phyloP scores from a whole-genome alignment of 192 early-diverging fungal genomes.

The Coemansia sp. region DNA sequence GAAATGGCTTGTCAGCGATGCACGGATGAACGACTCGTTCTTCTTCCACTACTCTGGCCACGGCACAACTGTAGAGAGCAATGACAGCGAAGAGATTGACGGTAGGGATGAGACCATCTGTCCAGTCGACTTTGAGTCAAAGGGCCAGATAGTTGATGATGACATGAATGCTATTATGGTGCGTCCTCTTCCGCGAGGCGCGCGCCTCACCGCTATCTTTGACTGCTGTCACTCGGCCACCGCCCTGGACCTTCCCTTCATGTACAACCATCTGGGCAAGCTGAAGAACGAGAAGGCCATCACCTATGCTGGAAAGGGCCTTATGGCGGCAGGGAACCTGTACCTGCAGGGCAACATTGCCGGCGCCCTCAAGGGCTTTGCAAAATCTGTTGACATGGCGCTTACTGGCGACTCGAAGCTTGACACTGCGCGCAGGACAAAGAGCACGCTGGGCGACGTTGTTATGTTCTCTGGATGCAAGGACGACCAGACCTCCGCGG shows the following conservation, averaged over 20 bases:
- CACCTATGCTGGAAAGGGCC: slow-evolving; percentile 42
- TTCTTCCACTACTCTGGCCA: slow-evolving; percentile 86
- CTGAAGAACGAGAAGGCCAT: slow-evolving; percentile 57
- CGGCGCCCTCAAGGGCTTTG: slow-evolving; percentile 40
- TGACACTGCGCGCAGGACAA: slow-evolving; percentile 34
- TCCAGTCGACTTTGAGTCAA: slow-evolving; percentile 61
- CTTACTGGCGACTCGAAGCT: slow-evolving; percentile 52
- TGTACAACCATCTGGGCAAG: slow-evolving; percentile 71
- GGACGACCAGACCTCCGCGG: slow-evolving; percentile 82
- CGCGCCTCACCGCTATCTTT: slow-evolving; percentile 77
- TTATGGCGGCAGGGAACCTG: slow-evolving; percentile 27
- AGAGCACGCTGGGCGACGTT: slow-evolving; percentile 65
- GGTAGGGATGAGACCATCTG: slow-evolving; percentile 79
- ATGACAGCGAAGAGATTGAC: slow-evolving; percentile 75
- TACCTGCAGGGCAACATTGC: slow-evolving; percentile 51
- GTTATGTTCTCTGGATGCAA: slow-evolving; percentile 84
- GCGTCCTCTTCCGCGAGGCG: slow-evolving; percentile 65
- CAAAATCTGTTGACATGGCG: slow-evolving; percentile 44
- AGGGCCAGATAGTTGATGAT: slow-evolving; percentile 74
- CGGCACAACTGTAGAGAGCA: slow-evolving; percentile 62
- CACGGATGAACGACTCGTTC: slow-evolving; percentile 76
- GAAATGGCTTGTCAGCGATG: slow-evolving; percentile 76
- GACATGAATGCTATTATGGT: slow-evolving; percentile 76
- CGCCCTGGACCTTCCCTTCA: slow-evolving; percentile 76
- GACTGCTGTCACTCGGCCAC: slow-evolving; percentile 88